Evolutionary conservation across 208 protist genomes (phyloP), one percentile per base, ranked within the genome.

Genomic region (Crithidia fasciculata): DNA sequence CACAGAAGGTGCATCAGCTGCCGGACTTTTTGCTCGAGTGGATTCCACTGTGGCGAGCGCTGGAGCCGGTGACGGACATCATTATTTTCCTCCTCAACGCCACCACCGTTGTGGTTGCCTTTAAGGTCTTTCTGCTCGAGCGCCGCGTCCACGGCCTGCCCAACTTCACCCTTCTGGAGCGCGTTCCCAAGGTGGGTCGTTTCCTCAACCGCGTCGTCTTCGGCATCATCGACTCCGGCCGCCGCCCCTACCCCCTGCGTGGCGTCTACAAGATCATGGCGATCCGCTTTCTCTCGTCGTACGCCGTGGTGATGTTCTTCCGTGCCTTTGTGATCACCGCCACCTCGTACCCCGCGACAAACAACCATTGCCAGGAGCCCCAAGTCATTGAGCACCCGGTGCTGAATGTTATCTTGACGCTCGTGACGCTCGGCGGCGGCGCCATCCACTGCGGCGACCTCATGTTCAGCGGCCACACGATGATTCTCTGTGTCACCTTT

Each of bases 401-500:
- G 5, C 71, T 84, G 28, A 97, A 97, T 61, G 72, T 95, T 4
- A 55, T 97, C 39, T 70, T 96, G 16, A 95, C 90, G 8, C 70
- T 97, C 15, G 84, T 95, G 8, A 97, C 93, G 5, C 61, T 93
- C 0, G 91, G 93, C 53, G 80, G 81, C 66, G 88, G 80, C 13
- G 78, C 87, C 12, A 93, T 96, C 36, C 93, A 97, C 82, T 97
- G 93, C 57, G 93, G 93, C 49, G 93, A 97, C 74, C 74, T 97
- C 10, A 92, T 97, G 87, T 97, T 94, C 74, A 94, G 87, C 60
- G 93, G 93, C 7, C 93, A 97, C 82, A 96, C 91, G 2, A 91
- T 97, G 69, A 94, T 90, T 53, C 63, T 96, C 37, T 86, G 75
- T n/a, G 65, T 95, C 19, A 72, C 81, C 56, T 69, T 83, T 36